phyloP scores from a whole-genome alignment of 176 grass and related monocot species.

The Cenchrus fungigraminus region DNA sequence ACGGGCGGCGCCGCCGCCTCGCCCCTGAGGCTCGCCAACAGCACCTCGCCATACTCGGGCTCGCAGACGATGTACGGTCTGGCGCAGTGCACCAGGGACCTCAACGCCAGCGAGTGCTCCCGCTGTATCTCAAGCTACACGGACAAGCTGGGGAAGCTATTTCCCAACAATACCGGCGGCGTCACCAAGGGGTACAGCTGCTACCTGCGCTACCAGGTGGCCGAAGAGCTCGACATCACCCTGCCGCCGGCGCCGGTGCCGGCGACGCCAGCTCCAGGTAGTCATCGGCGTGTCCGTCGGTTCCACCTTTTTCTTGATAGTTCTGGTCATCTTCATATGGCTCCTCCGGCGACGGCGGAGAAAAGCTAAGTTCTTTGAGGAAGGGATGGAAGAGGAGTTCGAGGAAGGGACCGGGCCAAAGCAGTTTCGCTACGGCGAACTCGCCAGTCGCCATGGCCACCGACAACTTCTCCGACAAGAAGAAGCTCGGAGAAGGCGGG shows the following conservation, averaged over 20 bases:
- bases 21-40: too few species aligned
- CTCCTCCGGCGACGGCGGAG: not conserved
- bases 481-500: constrained; percentile 30
- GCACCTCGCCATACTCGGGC: too few species aligned
- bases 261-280: too few species aligned
- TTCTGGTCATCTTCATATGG: not conserved
- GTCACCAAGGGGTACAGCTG: constrained; percentile 45
- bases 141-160: not conserved
- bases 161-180: not conserved
- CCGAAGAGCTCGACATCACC: constrained; percentile 20
- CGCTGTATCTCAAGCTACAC: constrained; percentile 4
- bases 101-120: not conserved
- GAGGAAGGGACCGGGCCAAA: too few species aligned
- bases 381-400: not conserved
- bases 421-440: too few species aligned
- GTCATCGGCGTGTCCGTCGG: not conserved
- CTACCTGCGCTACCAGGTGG: constrained; percentile 20
- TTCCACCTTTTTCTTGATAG: not conserved
- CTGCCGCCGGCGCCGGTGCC: not conserved
- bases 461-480: too few species aligned
- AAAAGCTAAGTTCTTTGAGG: not conserved
- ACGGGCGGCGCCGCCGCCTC: too few species aligned
- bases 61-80: constrained; percentile 9
- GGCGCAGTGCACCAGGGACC: constrained; percentile 49
- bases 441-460: too few species aligned